Evolutionary conservation across 2,329 filamentous ascomycete species (phyloP).

Genomic region (Penicillium brevicompactum): DNA sequence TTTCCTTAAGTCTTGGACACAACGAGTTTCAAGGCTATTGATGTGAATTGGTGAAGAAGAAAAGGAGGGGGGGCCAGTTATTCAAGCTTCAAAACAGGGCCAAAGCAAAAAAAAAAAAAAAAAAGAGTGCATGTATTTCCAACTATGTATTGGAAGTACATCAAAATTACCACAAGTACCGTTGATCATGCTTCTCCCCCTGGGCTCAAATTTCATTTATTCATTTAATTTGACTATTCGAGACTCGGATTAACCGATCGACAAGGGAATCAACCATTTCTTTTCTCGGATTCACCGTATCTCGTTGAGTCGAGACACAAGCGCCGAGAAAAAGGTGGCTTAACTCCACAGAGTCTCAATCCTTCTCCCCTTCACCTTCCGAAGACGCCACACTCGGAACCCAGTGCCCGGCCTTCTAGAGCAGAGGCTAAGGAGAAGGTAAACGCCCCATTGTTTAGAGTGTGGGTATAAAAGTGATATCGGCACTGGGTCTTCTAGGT

Average conservation of each 20-base stretch:
- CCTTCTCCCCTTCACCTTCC: neutral
- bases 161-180: constrained; percentile 3
- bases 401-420: neutral
- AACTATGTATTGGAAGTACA: constrained; percentile 18
- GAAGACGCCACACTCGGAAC: constrained; percentile 4
- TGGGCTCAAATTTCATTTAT: neutral
- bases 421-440: neutral
- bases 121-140: neutral
- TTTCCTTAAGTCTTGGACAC: neutral
- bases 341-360: neutral
- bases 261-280: constrained; percentile 25
- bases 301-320: neutral
- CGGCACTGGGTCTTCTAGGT: neutral
- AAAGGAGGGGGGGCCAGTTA: constrained; percentile 15
- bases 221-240: constrained; percentile 14
- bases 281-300: constrained; percentile 16
- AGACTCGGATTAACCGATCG: constrained; percentile 21
- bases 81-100: constrained; percentile 21
- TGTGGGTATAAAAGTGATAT: constrained; percentile 1
- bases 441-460: neutral
- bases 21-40: neutral
- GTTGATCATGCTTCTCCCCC: neutral
- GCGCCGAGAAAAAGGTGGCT: constrained; percentile 5
- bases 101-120: constrained; percentile 2
- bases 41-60: constrained; percentile 22